phyloP scores from a whole-genome alignment of 495 filamentous ascomycete species.

The Daldinia caldariorum region DNA sequence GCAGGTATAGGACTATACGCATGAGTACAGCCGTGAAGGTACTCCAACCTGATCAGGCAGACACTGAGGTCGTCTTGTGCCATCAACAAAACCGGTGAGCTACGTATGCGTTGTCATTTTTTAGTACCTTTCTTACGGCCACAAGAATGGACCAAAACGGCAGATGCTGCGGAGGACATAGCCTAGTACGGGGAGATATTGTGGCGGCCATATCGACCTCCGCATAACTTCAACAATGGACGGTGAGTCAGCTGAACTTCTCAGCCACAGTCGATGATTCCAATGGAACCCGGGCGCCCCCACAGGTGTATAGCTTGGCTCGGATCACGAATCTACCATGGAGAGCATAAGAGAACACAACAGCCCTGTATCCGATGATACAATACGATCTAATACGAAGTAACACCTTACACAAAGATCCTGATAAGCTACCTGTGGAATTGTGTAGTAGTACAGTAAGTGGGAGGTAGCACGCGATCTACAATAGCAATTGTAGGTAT shows the following conservation, averaged over 20 bases:
- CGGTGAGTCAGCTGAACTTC: conserved; percentile 35
- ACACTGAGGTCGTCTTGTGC: conserved; percentile 31
- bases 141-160: conserved; percentile 28
- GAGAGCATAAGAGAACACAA: conserved; percentile 20
- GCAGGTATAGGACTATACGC: conserved; percentile 4
- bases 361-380: conserved; percentile 25
- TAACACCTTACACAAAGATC: conserved; percentile 22
- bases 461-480: background rate
- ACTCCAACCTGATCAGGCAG: conserved; percentile 36
- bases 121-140: conserved; percentile 28
- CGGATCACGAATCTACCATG: conserved; percentile 20
- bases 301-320: conserved; percentile 20
- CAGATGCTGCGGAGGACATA: conserved; percentile 32
- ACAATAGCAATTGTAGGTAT: background rate
- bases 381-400: conserved; percentile 32
- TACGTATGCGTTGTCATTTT: conserved; percentile 37
- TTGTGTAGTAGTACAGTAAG: background rate
- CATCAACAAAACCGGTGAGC: conserved; percentile 16
- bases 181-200: conserved; percentile 32
- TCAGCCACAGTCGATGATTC: conserved; percentile 35
- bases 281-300: conserved; percentile 13
- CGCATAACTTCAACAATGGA: conserved; percentile 30
- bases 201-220: conserved; percentile 35
- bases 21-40: background rate
- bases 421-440: background rate